Evolutionary conservation across 164 flowering plant genomes (phyloP), one percentile per base, ranked within the genome.

Genomic region (Umbilicus rupestris): DNA sequence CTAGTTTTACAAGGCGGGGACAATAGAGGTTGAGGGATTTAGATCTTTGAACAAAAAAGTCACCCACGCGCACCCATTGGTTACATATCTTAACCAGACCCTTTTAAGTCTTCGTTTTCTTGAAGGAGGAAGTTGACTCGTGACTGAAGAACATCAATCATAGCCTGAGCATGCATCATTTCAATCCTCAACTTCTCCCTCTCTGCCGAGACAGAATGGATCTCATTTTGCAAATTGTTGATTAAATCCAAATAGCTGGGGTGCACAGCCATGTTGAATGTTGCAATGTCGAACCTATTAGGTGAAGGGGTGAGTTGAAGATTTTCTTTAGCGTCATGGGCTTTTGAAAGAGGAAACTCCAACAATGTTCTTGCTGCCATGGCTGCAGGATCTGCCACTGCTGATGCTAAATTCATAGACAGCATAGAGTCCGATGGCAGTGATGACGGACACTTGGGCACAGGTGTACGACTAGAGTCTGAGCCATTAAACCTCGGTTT

Each of bases 141-240:
- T 1, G 89, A 75, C 33, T 83, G 85, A 20, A 84, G 87, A 63
- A 85, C 73, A 73, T 76, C 79, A 46, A 83, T 79, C 82, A 84
- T 78, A 22, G 89, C 81, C 49, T 79, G 83, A 8, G 88, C 85
- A 30, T 82, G 73, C 82, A 80, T 73, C 77, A 85, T 63, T 62
- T 86, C 86, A 49, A 82, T 76, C 76, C 79, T 84, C 69, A 83
- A 52, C 1, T 82, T 79, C 65, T 83, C 89, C 66, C 78, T 76
- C 67, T 86, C 92, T 24, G 77, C 72, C 10, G 83, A 78, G 5
- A 78, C 71, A 66, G 75, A 71, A 37, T 77, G 75, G 42, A 86
- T 78, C 77, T 84, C 87, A n/a, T 70, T 76, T 60, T 77, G 82
- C 72, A 86, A 31, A 24, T 80, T 75, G n/a, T 75, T 68, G 58